Evolutionary conservation across 2,329 filamentous ascomycete species (phyloP).

Genomic region (Botryotinia narcissicola): DNA sequence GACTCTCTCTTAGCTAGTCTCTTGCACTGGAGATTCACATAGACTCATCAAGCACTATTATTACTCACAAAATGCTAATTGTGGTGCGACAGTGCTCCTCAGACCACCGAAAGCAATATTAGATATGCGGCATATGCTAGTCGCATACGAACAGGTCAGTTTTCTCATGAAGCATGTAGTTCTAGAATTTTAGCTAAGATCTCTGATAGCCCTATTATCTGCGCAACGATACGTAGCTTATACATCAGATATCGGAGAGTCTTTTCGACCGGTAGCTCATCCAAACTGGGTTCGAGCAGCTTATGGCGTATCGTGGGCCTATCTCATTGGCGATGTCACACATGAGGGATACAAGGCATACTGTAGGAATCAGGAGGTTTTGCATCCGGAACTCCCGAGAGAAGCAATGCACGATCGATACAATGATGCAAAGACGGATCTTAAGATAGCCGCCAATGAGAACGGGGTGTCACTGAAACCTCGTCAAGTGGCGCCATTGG

Average conservation of each 20-base stretch:
- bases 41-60: background rate
- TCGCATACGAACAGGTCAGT: constrained; percentile 65
- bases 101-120: constrained; percentile 80
- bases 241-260: constrained; percentile 94
- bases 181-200: background rate
- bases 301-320: constrained; percentile 90
- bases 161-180: background rate
- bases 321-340: constrained; percentile 83
- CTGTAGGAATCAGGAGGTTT: constrained; percentile 72
- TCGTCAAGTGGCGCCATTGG: constrained; percentile 64
- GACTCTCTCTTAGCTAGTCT: background rate
- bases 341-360: constrained; percentile 97
- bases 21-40: background rate
- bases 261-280: constrained; percentile 89
- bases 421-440: constrained; percentile 35
- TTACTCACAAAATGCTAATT: constrained; percentile 9
- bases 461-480: constrained; percentile 34
- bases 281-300: constrained; percentile 76
- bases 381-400: constrained; percentile 63
- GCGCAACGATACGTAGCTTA: constrained; percentile 97
- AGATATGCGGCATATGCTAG: constrained; percentile 92
- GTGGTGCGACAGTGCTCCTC: constrained; percentile 54
- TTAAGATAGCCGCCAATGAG: constrained; percentile 22
- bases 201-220: constrained; percentile 65
- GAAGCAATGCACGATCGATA: constrained; percentile 35